Percentiles rank a stretch among this genome's conserved stretches.
These are phyloP conservation scores for Microdochium bolleyi DNA, from an alignment of 2,329 filamentous ascomycete species.

Conservation along the genomic window DNA sequence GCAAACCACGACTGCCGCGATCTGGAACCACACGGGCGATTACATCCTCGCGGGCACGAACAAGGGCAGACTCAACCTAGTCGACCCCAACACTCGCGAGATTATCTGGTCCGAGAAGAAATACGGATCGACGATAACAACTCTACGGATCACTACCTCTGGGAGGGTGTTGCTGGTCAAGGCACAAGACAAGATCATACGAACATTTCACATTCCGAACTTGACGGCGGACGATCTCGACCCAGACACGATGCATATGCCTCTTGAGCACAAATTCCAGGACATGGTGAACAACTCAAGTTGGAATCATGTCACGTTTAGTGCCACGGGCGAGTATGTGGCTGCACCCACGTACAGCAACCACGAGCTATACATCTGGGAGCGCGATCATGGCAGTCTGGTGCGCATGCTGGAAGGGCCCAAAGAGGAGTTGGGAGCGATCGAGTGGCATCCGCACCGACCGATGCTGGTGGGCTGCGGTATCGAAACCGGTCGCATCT, in stretches of 20 bases:
- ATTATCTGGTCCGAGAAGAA: slow-evolving; percentile 88
- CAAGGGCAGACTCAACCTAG: slow-evolving; percentile 94
- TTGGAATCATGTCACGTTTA: slow-evolving; percentile 97
- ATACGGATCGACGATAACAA: slow-evolving; percentile 80
- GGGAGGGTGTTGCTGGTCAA: slow-evolving; percentile 88
- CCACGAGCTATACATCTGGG: slow-evolving; percentile 97
- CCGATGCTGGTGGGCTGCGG: slow-evolving; percentile 87
- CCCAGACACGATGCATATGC: slow-evolving; percentile 77
- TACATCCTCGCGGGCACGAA: slow-evolving; percentile 90
- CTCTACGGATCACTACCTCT: slow-evolving; percentile 74
- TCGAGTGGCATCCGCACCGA: slow-evolving; percentile 92
- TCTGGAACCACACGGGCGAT: slow-evolving; percentile 78
- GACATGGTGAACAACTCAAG: slow-evolving; percentile 91
- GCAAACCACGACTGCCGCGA: slow-evolving; percentile 85
- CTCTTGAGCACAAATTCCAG: slow-evolving; percentile 96
- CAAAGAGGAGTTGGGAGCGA: slow-evolving; percentile 90
- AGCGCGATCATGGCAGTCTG: slow-evolving; percentile 83
- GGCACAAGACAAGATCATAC: slow-evolving; percentile 87
- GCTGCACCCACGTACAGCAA: slow-evolving; percentile 97
- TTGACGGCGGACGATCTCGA: slow-evolving; percentile 62
- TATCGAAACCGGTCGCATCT: slow-evolving; percentile 85
- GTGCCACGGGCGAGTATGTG: slow-evolving; percentile 89
- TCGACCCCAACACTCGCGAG: slow-evolving; percentile 71
- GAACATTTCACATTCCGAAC: slow-evolving; percentile 85
- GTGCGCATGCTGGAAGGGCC: slow-evolving; percentile 96